Conservation (phyloP, 2,329 filamentous ascomycete species). For the Lecanoromycetidae sp. region DNA sequence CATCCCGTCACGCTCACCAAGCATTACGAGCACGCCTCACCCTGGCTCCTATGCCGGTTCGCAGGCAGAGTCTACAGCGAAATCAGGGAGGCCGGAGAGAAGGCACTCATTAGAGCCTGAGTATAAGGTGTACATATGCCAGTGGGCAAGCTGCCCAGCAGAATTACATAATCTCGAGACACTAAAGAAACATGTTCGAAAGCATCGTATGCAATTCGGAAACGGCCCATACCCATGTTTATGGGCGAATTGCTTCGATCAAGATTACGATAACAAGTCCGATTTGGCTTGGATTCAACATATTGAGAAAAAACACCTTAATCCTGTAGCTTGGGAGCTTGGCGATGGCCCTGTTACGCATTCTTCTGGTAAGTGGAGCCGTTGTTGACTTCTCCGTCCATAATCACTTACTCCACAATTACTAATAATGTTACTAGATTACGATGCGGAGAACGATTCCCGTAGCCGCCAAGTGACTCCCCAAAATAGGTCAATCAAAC, state of each 20-base stretch:
- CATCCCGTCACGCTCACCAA: slow-evolving; percentile 11
- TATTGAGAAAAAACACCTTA: slow-evolving; percentile 41
- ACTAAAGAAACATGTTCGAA: slow-evolving; percentile 46
- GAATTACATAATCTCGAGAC: slow-evolving; percentile 51
- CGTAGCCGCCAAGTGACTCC: not conserved
- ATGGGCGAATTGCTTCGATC: slow-evolving; percentile 25
- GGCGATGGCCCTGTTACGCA: slow-evolving; percentile 48
- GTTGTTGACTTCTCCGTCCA: not conserved
- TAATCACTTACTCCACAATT: too few species aligned
- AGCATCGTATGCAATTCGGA: slow-evolving; percentile 35
- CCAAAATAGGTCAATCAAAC: not conserved
- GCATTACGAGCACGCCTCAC: slow-evolving; percentile 1
- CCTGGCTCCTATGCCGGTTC: too few species aligned
- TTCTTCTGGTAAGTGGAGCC: slow-evolving; percentile 41
- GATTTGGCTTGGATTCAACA: slow-evolving; percentile 39
- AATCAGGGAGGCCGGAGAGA: not conserved
- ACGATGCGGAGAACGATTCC: not conserved
- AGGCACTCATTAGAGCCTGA: slow-evolving; percentile 13
- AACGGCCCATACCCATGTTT: slow-evolving; percentile 20
- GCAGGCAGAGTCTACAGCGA: too few species aligned
- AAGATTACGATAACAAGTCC: too few species aligned
- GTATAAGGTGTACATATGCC: slow-evolving; percentile 41
- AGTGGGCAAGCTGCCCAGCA: slow-evolving; percentile 45
- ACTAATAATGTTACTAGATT: too few species aligned
- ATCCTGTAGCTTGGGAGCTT: slow-evolving; percentile 41